Conservation (phyloP, 768 basidiomycete species). For the Suillus discolor region DNA sequence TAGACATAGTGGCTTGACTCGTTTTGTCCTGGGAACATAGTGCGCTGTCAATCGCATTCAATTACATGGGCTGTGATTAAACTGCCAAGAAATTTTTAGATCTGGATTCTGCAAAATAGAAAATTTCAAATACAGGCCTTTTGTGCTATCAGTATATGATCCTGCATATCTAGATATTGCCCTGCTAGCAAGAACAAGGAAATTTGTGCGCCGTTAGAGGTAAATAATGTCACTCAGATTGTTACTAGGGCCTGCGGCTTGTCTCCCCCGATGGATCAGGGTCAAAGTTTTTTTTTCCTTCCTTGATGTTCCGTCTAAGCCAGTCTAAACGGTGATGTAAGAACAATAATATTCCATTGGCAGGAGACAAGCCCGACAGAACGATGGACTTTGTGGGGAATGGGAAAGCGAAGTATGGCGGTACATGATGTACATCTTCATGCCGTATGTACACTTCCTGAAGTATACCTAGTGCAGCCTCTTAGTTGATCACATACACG, state of each 20-base stretch:
- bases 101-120: not conserved
- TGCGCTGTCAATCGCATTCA: conserved; percentile 1
- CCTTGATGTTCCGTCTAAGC: not conserved
- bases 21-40: not conserved
- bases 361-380: not conserved
- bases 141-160: not conserved
- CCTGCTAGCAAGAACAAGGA: not conserved
- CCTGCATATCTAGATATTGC: not conserved
- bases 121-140: not conserved
- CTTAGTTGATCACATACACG: not conserved
- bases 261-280: not conserved
- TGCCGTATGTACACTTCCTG: not conserved
- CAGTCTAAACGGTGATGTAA: not conserved
- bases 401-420: not conserved
- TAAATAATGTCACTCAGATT: not conserved
- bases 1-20: not conserved
- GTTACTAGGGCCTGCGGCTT: not conserved
- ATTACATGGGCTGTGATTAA: not conserved
- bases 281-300: not conserved
- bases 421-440: not conserved
- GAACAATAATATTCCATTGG: not conserved
- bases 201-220: not conserved
- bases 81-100: conserved; percentile 1
- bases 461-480: not conserved
- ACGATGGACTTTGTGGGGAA: not conserved